A percentile compares a stretch with the other conserved stretches of the same genome.
These are phyloP conservation scores for Tulasnella sp. DNA, from an alignment of 768 basidiomycete genomes.

Conservation along the genomic window DNA sequence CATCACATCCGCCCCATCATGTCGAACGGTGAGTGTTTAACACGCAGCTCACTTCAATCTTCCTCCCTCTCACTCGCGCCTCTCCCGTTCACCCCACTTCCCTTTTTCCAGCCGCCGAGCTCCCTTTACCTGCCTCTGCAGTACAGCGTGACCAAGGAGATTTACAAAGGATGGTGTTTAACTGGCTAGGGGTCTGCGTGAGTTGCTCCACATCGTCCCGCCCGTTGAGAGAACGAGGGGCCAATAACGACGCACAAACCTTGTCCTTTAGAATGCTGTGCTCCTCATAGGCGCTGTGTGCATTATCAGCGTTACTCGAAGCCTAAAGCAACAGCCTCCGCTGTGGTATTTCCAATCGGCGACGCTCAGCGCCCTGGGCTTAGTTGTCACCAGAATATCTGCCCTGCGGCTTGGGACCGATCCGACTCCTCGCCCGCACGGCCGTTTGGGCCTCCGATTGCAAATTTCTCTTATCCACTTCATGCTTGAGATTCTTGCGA, in stretches of 20 bases:
- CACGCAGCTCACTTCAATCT: background rate
- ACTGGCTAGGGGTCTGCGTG: background rate
- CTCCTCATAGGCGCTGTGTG: background rate
- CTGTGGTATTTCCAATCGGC: background rate
- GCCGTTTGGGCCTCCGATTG: background rate
- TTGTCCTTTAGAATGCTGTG: background rate
- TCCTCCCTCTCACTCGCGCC: background rate
- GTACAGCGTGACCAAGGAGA: background rate
- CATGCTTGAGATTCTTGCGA: background rate
- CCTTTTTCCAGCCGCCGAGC: background rate
- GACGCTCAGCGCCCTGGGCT: background rate
- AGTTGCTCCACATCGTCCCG: background rate
- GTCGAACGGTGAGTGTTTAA: background rate
- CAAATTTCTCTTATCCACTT: background rate
- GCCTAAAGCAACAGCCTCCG: background rate
- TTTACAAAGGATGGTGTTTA: background rate
- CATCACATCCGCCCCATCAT: background rate
- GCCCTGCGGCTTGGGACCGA: background rate
- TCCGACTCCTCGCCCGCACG: background rate
- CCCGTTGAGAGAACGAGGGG: background rate
- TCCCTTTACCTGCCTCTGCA: background rate
- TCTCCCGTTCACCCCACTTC: background rate
- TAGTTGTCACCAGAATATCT: background rate
- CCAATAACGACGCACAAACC: background rate
- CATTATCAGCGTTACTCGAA: background rate